Conservation (phyloP, 1,284 basidiomycete species). For the Tilletia indica region DNA sequence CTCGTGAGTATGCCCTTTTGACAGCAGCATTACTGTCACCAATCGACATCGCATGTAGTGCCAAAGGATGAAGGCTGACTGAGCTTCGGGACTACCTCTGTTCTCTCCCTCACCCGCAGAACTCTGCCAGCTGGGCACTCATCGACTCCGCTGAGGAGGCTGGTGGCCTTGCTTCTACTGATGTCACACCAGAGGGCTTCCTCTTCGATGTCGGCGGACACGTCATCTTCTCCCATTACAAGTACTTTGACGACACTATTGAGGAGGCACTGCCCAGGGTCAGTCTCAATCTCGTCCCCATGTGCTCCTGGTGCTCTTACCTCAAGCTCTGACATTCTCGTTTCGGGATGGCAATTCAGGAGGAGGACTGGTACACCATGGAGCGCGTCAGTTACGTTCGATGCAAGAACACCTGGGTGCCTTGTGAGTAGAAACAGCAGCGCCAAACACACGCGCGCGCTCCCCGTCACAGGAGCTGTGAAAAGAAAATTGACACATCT, state of each 20-base stretch:
- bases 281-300: background rate
- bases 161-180: constrained; percentile 62
- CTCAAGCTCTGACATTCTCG: background rate
- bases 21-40: no score
- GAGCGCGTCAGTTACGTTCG: constrained; percentile 63
- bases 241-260: constrained; percentile 62
- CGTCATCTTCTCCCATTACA: constrained; percentile 63
- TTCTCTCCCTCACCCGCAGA: constrained; percentile 37
- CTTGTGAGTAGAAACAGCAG: constrained; percentile 52
- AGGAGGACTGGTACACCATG: constrained; percentile 61
- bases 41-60: no score
- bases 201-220: constrained; percentile 63
- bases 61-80: background rate
- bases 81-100: background rate
- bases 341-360: background rate
- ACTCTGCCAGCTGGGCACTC: constrained; percentile 57
- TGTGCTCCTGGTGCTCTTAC: background rate
- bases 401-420: constrained; percentile 60
- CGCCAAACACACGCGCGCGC: background rate
- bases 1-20: constrained; percentile 43
- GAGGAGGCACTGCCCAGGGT: constrained; percentile 59
- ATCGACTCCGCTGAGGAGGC: constrained; percentile 59
- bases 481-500: background rate
- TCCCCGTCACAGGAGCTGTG: no score
- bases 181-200: constrained; percentile 61